Base-by-base conservation (phyloP, 345 rosid genomes). In the Combretum micranthum region DNA sequence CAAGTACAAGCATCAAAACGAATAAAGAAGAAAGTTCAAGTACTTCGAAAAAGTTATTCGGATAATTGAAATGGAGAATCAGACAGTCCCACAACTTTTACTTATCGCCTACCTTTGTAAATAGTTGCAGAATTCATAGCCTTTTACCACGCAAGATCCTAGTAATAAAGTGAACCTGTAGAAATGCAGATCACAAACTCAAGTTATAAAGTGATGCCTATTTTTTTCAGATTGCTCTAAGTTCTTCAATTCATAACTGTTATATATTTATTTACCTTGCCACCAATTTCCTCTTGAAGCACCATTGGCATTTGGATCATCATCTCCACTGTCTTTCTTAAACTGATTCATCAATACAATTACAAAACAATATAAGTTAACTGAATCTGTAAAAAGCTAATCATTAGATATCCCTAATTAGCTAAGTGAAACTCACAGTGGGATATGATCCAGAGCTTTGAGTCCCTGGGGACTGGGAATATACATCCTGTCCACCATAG, bases 241-340 rank as follows among this genome's bases (percentile, higher is more conserved):
- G 21, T 4, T 48, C 13, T 4, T 48, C 3, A 12, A 50, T 50
- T 19, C 20, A 20, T 50, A 3, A n/a, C 13, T 15, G 18, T 2
- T 21, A 13, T 5, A 42, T 16, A 42, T n/a, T n/a, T 51, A 18
- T 44, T 17, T 77, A 77, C 97, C 98, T 85, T 83, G 81, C 98
- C 98, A 91, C 96, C 96, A 87, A 60, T 91, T 83, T 72, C 96
- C 98, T 77, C 96, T 80, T 1, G 89, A 83, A 45, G 83, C 96
- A 67, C 69, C 75, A 55, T 70, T 68, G 60, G 74, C 86, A 53
- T 75, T 79, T 20, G 80, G 70, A 58, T 79, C 91, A 64, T 75
- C 76, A 60, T 74, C 88, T 62, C 44, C 84, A 18, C 65, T 68
- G 15, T 83, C 89, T 55, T 78, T 72, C 81, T 85, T 87, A 55